Base-by-base conservation (phyloP, 225 moss, liverwort and hornwort species). In the Pseudoscleropodium purum region DNA sequence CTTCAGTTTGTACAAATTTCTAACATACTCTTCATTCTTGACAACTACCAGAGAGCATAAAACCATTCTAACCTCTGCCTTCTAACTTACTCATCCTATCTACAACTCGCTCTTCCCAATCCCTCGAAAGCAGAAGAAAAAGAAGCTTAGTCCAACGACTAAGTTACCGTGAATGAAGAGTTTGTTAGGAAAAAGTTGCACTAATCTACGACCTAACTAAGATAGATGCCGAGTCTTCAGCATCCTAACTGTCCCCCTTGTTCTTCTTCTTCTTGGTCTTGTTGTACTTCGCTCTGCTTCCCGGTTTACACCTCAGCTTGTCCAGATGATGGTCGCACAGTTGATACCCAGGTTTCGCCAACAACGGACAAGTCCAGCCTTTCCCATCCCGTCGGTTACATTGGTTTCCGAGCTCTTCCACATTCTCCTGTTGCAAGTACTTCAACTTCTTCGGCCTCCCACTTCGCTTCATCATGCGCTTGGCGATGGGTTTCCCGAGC, bases 311-410 rank as follows among this genome's bases (percentile, higher is more conserved):
- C 34, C 95, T 91, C 75, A 95, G 88, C 67, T 92, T 94, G 41
- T 92, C 91, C 39, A 94, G 84, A 60, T 95, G 95, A 85, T 95
- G 94, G 31, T 95, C 94, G 87, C 95, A 95, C 43, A 95, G 89
- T 24, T 92, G 93, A 66, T 95, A 95, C 52, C 94, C 95, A 7
- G 91, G 83, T 63, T 94, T 94, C 49, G 95, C 95, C 67, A 91
- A 75, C 89, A 95, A 86, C 31, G 95, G 95, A 72, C 95, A 95
- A 12, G 89, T 92, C 95, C 95, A 95, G 10, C 94, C 93, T 88
- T 95, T 95, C 67, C 95, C 95, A 16, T 95, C 95, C 18, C 93
- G 86, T 47, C 95, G 84, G 30, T 95, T 95, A 60, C 95, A 95
- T 77, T 91, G 91, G 39, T 94, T 94, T 3, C 95, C 95, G 18